Base-by-base conservation (phyloP, 139 green algal species). In the Pleodorina starrii region DNA sequence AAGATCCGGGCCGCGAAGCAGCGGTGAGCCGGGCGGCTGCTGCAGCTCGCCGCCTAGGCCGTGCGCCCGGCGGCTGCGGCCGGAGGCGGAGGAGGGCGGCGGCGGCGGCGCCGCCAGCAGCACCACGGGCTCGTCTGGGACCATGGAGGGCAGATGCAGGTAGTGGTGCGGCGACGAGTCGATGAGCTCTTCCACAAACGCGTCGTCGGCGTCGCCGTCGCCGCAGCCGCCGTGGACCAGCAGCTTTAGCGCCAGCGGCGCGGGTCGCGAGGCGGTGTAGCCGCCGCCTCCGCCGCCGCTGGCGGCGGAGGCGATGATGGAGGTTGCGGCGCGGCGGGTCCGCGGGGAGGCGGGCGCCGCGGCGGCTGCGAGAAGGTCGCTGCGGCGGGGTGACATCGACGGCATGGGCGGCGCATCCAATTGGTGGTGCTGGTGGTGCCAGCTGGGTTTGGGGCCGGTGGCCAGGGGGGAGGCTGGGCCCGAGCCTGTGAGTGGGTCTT, bases 71-170 rank as follows among this genome's bases (percentile, higher is more conserved):
- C 68, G 68, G 68, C 36, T 76, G 32, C 68, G 68, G 16, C 1
- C 35, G 68, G 35, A 48, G 63, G 11, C 32, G 27, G 27, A 73
- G 63, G 63, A 36, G 63, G 16, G 63, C 27, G n/a, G 29, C 29
- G 38, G 35, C 32, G 12, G 7, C 35, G 35, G 5, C 32, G 36
- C 12, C 57, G n/a, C n/a, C n/a, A n/a, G n/a, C n/a, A n/a, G n/a
- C n/a, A n/a, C n/a, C n/a, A n/a, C n/a, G n/a, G n/a, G n/a, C 2
- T n/a, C 32, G 14, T 76, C 68, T 5, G 68, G 68, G 21, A 76
- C 68, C 68, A 76, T 25, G 32, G 68, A 76, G 35, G 68, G 66
- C 66, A 75, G 66, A n/a, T n/a, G n/a, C n/a, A n/a, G n/a, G n/a
- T n/a, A n/a, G n/a, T n/a, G n/a, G n/a, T n/a, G n/a, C n/a, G n/a